Conservation (phyloP, 2,329 filamentous ascomycete genomes). For the Fusarium begoniae region DNA sequence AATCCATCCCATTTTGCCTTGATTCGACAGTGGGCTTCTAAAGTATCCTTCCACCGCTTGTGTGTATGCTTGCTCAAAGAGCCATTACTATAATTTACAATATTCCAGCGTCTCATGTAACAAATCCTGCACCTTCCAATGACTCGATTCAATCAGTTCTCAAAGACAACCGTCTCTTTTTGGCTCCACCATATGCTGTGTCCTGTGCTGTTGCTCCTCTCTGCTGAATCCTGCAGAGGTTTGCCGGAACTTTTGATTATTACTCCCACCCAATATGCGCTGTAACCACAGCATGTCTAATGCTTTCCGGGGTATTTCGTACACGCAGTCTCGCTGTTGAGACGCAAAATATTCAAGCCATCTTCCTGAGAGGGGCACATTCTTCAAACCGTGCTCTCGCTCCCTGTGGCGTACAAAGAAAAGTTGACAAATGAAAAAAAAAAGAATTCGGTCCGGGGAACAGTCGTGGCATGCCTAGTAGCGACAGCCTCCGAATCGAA, state of each 20-base stretch:
- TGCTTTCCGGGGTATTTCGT: conserved; percentile 43
- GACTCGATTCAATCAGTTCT: conserved; percentile 28
- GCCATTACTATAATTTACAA: conserved; percentile 43
- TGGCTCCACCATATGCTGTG: conserved; percentile 23
- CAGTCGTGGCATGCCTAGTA: conserved; percentile 19
- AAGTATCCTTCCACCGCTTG: conserved; percentile 13
- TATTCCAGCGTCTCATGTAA: conserved; percentile 20
- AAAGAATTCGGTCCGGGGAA: conserved; percentile 15
- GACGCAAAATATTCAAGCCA: conserved; percentile 38
- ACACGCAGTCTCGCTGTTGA: conserved; percentile 43
- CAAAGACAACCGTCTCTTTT: conserved; percentile 27
- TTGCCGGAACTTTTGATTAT: conserved; percentile 40
- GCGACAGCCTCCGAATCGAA: conserved; percentile 20
- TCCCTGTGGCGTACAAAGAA: conserved; percentile 19
- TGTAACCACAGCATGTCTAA: conserved; percentile 43
- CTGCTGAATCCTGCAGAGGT: conserved; percentile 34
- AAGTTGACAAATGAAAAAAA: conserved; percentile 7
- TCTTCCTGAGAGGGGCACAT: conserved; percentile 11
- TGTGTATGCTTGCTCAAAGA: conserved; percentile 24
- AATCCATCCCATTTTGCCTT: conserved; percentile 13
- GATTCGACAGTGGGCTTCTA: conserved; percentile 8
- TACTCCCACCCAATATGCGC: conserved; percentile 40
- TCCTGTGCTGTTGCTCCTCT: conserved; percentile 27
- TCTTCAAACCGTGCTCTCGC: neutral
- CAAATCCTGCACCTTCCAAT: conserved; percentile 24